phyloP scores from a whole-genome alignment of 495 filamentous ascomycete species.

The Podospora anserina region DNA sequence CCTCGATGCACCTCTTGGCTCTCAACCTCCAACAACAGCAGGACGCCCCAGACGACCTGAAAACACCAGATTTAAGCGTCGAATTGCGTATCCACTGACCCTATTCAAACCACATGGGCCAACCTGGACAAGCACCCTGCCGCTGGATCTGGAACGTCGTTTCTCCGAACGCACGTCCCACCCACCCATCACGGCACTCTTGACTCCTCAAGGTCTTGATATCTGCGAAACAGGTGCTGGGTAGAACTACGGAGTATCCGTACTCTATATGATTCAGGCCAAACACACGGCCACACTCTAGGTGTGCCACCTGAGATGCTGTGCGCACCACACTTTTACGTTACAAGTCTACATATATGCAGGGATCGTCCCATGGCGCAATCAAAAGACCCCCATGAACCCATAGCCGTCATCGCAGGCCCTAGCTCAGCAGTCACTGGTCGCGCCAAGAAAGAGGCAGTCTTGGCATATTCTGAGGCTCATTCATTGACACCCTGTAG shows the following conservation, averaged over 20 bases:
- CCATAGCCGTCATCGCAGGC: background rate
- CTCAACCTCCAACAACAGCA: background rate
- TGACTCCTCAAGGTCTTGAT: background rate
- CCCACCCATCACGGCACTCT: background rate
- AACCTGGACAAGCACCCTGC: background rate
- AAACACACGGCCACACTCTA: background rate
- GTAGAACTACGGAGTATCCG: too few relatives aligned
- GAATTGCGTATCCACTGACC: background rate
- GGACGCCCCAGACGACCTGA: background rate
- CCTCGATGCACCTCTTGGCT: background rate
- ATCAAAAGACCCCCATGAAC: background rate
- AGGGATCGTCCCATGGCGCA: background rate
- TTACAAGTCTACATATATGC: background rate
- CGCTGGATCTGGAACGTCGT: background rate
- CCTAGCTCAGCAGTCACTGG: background rate
- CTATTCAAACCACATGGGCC: background rate
- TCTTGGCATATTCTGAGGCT: constrained; percentile 1
- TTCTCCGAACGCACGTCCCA: background rate
- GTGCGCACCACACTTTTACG: background rate
- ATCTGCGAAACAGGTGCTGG: background rate
- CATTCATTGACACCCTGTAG: background rate
- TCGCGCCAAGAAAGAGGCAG: background rate
- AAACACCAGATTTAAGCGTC: background rate
- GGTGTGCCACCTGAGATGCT: background rate
- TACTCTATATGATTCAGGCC: background rate